phyloP scores from a whole-genome alignment of 2,329 filamentous ascomycete genomes.

The Mycocentrospora acerina region DNA sequence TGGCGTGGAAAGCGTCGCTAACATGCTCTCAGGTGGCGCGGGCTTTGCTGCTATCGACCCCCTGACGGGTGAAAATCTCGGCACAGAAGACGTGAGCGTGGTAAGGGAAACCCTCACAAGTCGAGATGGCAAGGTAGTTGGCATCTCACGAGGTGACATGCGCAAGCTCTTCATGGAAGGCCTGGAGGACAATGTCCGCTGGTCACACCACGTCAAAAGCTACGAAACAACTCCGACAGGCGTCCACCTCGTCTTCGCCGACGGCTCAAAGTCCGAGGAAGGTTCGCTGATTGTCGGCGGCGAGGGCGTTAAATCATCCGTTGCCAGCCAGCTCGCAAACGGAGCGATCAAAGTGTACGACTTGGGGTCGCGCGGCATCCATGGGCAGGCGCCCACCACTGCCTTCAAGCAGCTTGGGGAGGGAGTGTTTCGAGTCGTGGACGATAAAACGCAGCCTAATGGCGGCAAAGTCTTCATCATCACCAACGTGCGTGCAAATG shows the following conservation, averaged over 20 bases:
- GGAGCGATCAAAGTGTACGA: constrained; percentile 64
- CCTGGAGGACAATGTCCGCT: constrained; percentile 57
- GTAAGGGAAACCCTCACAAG: constrained; percentile 45
- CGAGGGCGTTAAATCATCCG: constrained; percentile 63
- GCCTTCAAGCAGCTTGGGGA: constrained; percentile 65
- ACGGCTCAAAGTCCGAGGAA: constrained; percentile 60
- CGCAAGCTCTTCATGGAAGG: constrained; percentile 59
- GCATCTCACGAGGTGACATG: constrained; percentile 66
- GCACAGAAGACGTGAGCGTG: constrained; percentile 11
- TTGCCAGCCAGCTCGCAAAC: constrained; percentile 61
- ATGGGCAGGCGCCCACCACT: constrained; percentile 63
- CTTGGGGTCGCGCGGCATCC: constrained; percentile 63
- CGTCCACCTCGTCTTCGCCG: constrained; percentile 60
- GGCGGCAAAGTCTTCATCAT: constrained; percentile 57
- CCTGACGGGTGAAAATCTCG: constrained; percentile 52
- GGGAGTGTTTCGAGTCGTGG: constrained; percentile 61
- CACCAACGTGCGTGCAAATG: constrained; percentile 63
- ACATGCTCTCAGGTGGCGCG: constrained; percentile 51
- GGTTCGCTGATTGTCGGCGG: constrained; percentile 62
- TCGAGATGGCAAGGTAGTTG: constrained; percentile 60
- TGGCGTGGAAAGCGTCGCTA: no score
- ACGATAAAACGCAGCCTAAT: constrained; percentile 47
- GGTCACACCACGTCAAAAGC: constrained; percentile 57
- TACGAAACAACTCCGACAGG: constrained; percentile 60
- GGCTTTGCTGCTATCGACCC: constrained; percentile 57